These are phyloP conservation scores for Hansenula lynferdii DNA, from an alignment of 1,139 yeast species.

Conservation along the genomic window DNA sequence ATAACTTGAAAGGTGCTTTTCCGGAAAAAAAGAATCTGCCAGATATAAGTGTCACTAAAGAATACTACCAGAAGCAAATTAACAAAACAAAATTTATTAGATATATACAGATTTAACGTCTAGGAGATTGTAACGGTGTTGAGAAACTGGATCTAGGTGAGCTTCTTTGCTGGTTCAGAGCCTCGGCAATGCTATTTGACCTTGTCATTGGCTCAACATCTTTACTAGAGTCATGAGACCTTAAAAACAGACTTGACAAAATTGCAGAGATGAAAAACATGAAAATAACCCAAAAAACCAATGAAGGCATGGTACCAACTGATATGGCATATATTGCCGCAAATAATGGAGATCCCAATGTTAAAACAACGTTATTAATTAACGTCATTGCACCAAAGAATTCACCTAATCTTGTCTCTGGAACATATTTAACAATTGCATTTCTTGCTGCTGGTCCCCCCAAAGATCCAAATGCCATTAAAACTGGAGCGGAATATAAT, in stretches of 20 bases:
- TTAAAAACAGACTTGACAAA: neutral
- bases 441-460: constrained; percentile 45
- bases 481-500: constrained; percentile 26
- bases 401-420: constrained; percentile 40
- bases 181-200: neutral
- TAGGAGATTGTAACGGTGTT: no score
- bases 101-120: no score
- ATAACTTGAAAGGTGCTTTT: constrained; percentile 1
- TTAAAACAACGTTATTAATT: constrained; percentile 31
- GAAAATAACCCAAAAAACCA: constrained; percentile 20
- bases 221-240: neutral
- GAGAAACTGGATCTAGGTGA: no score
- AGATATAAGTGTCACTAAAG: no score
- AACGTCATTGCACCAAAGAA: constrained; percentile 44
- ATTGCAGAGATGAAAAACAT: constrained; percentile 11
- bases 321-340: constrained; percentile 33
- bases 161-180: no score
- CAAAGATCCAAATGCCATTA: constrained; percentile 47
- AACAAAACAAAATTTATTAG: no score
- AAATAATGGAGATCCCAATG: constrained; percentile 31
- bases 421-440: constrained; percentile 46
- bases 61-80: no score
- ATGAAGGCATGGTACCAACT: constrained; percentile 22
- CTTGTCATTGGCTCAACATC: neutral
- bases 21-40: no score